Conservation (phyloP, 352 stramenopile genomes). For the Phytopythium boreale region DNA sequence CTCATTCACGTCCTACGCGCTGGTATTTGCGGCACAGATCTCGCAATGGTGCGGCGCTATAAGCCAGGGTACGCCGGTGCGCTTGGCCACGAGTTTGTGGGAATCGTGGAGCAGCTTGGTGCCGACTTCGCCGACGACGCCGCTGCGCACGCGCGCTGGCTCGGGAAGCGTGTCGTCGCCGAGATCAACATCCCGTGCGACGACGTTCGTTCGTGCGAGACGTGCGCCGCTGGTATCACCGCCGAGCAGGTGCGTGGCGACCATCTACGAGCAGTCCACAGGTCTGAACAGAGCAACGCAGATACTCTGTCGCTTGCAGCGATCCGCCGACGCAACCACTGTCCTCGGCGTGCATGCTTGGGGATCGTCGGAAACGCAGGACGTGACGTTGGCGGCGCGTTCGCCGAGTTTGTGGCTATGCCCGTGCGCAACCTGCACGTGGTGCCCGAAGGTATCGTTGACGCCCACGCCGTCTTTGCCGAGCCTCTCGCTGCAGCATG, state of each 20-base stretch:
- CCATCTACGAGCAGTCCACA: conserved; percentile 1
- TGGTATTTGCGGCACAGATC: conserved; percentile 71
- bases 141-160: conserved; percentile 23
- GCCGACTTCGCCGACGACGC: conserved; percentile 18
- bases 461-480: conserved; percentile 76
- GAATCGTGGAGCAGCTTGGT: conserved; percentile 68
- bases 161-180: conserved; percentile 84
- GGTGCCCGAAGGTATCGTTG: conserved; percentile 65
- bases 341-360: conserved; percentile 75
- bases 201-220: conserved; percentile 2
- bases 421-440: conserved; percentile 77
- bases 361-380: conserved; percentile 68
- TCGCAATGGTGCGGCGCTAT: conserved; percentile 76
- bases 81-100: conserved; percentile 90
- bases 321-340: conserved; percentile 78
- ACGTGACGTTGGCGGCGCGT: conserved; percentile 44
- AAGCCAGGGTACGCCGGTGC: conserved; percentile 64
- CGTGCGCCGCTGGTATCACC: conserved; percentile 36
- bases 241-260: conserved; percentile 20
- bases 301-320: conserved; percentile 25
- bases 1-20: conserved; percentile 59
- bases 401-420: conserved; percentile 83
- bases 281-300: background rate
- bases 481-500: conserved; percentile 87
- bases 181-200: conserved; percentile 91